Percentiles rank a stretch among this genome's conserved stretches.
Conservation (phyloP, 306 rosid genomes). For the Medicago arabica region DNA sequence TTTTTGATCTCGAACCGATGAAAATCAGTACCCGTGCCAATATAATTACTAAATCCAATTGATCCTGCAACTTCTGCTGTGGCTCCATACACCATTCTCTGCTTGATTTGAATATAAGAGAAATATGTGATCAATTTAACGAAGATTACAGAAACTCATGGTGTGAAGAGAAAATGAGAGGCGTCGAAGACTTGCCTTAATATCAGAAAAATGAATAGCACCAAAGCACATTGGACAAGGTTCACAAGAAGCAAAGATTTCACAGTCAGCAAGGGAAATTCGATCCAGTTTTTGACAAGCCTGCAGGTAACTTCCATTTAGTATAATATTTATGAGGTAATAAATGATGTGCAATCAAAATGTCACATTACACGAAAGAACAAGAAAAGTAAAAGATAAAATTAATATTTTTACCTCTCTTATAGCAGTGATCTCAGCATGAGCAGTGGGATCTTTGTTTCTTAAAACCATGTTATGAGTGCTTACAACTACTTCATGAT, state of each 20-base stretch:
- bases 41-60: constrained; percentile 79
- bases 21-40: constrained; percentile 75
- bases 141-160: neutral
- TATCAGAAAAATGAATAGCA: constrained; percentile 86
- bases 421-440: constrained; percentile 87
- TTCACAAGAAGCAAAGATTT: constrained; percentile 92
- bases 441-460: constrained; percentile 84
- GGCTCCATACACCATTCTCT: constrained; percentile 95
- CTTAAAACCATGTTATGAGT: constrained; percentile 81
- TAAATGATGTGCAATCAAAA: no score
- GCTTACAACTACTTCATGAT: constrained; percentile 75
- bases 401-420: constrained; percentile 63
- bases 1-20: constrained; percentile 80
- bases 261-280: constrained; percentile 79
- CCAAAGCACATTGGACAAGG: constrained; percentile 99
- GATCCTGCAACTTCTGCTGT: constrained; percentile 87
- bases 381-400: no score
- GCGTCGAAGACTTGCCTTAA: constrained; percentile 59
- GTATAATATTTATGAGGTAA: no score
- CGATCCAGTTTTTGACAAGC: constrained; percentile 83
- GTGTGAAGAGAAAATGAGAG: constrained; percentile 4
- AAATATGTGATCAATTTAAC: neutral
- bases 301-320: constrained; percentile 41
- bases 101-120: constrained; percentile 28
- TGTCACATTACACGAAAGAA: neutral